Base-by-base conservation (phyloP, 2,329 filamentous ascomycete species). In the Chalara sp. region DNA sequence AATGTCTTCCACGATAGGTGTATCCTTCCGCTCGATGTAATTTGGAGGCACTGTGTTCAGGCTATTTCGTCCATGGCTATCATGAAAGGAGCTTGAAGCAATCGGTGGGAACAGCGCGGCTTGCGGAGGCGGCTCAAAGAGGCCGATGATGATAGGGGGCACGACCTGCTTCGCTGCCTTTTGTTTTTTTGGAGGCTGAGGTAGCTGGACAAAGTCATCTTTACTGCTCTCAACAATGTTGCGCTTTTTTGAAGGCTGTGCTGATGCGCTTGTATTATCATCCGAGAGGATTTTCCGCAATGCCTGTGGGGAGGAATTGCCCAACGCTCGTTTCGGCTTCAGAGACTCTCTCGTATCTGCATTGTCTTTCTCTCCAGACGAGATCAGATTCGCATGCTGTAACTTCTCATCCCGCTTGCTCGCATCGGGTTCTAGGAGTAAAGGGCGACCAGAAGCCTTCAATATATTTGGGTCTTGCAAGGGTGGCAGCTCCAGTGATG, bases 71-170 rank as follows among this genome's bases (percentile, higher is more conserved):
- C 69, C 69, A 41, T 73, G 73, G 28, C 73, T 72, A 51, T 74
- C 71, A 53, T 76, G 71, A 57, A 81, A 81, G 1, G 77, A 75
- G 44, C 68, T 72, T 5, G 79, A 79, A 5, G 77, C 73, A 53
- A 84, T 84, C 7, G 81, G 81, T 3, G 81, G 80, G 56, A 84
- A 83, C n/a, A 83, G 68, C 41, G 78, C 46, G n/a, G 78, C 75
- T 52, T 66, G 63, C 4, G 78, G 80, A 2, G 81, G 81, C 2
- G 80, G 81, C 57, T 83, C 78, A 57, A 79, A 76, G 5, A 85
- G 70, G 46, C 80, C 81, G 53, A 81, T 82, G 63, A 84, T 84
- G 54, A 84, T 84, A 48, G 81, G 81, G 6, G 81, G 81, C 61
- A 81, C 77, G 46, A 76, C 69, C 58, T 79, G 76, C 10, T 74